phyloP scores from a whole-genome alignment of 345 rosid species.

The Barbarea vulgaris region DNA sequence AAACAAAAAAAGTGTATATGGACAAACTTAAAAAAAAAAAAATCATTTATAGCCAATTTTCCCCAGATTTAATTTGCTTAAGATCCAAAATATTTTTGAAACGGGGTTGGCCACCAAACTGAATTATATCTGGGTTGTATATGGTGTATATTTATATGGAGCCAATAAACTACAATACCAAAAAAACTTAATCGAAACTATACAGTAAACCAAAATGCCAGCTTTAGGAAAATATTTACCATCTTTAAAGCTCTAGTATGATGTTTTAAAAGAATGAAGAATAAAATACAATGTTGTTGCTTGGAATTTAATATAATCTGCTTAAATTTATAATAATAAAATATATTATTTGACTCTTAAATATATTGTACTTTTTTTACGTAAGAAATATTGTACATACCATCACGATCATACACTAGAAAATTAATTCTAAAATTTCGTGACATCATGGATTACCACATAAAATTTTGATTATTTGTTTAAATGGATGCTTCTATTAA shows the following conservation, averaged over 20 bases:
- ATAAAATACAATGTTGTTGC: background rate
- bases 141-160: too few species aligned
- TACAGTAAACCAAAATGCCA: too few species aligned
- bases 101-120: too few species aligned
- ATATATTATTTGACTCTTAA: background rate
- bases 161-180: too few species aligned
- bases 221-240: background rate
- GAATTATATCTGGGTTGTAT: too few species aligned
- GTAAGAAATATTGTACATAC: background rate
- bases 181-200: too few species aligned
- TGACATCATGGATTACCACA: conserved; percentile 6
- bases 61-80: too few species aligned
- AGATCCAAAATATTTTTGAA: too few species aligned
- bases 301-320: background rate
- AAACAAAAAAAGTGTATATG: too few species aligned
- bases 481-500: background rate
- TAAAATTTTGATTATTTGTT: background rate
- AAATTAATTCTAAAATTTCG: background rate
- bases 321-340: background rate
- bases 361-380: background rate
- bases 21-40: too few species aligned
- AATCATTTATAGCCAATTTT: too few species aligned
- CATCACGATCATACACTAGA: background rate
- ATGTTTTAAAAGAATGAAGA: background rate
- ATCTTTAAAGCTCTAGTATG: background rate